Percentiles rank a stretch among this genome's conserved stretches.
These are phyloP conservation scores for Cyberlindnera maritima DNA, from an alignment of 805 yeast species.

Conservation along the genomic window DNA sequence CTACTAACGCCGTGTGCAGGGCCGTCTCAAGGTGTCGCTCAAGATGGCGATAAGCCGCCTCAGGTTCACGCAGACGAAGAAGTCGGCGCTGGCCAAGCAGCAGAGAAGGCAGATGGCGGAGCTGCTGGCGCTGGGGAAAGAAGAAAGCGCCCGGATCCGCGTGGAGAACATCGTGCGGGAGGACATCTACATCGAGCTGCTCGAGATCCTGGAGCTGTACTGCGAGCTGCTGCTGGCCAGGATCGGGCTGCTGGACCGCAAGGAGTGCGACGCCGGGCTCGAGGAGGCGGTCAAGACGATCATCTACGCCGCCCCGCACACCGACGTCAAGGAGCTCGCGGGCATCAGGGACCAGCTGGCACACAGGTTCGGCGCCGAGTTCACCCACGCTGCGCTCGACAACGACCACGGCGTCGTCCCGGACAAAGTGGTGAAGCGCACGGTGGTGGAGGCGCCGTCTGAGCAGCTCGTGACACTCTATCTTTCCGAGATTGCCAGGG, in stretches of 20 bases:
- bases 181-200: conserved; percentile 73
- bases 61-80: conserved; percentile 66
- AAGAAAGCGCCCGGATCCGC: conserved; percentile 76
- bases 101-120: conserved; percentile 71
- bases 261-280: conserved; percentile 28
- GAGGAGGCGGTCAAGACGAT: conserved; percentile 72
- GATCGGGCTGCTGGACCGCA: conserved; percentile 50
- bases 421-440: conserved; percentile 59
- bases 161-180: conserved; percentile 83
- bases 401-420: conserved; percentile 56
- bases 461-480: conserved; percentile 65
- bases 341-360: conserved; percentile 60
- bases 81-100: conserved; percentile 70
- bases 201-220: conserved; percentile 77
- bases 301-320: conserved; percentile 64
- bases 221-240: conserved; percentile 81
- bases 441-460: conserved; percentile 66
- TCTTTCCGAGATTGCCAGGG: conserved; percentile 73
- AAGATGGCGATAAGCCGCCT: conserved; percentile 72
- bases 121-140: conserved; percentile 64
- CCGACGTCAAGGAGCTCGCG: conserved; percentile 72
- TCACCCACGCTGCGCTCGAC: conserved; percentile 45
- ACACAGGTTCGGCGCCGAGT: conserved; percentile 66
- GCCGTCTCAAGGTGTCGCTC: conserved; percentile 30
- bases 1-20: conserved; percentile 15